A percentile compares a stretch with the other conserved stretches of the same genome.
Evolutionary conservation across 331 rosid genomes (phyloP).

Genomic region (Malus hybrid): DNA sequence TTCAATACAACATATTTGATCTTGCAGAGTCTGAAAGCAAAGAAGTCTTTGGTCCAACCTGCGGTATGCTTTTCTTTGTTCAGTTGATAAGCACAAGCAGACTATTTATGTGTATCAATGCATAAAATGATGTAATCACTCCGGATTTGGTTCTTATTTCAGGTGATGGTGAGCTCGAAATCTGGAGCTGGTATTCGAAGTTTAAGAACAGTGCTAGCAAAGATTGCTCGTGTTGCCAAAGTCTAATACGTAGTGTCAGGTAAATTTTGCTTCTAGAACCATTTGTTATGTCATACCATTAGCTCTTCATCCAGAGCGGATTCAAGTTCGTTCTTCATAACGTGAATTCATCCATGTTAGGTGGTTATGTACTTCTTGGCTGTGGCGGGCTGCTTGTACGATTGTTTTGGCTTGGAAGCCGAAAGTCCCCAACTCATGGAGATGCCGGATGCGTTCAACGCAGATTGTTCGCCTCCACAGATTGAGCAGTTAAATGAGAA

Average conservation of each 20-base stretch:
- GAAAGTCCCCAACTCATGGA: not conserved
- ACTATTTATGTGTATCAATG: not conserved
- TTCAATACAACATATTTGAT: not conserved
- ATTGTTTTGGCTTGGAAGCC: not conserved
- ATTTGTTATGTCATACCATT: too few species aligned
- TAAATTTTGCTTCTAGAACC: not conserved
- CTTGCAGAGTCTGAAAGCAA: slow-evolving; percentile 58
- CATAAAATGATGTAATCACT: slow-evolving; percentile 4
- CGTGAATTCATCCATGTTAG: too few species aligned
- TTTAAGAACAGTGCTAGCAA: slow-evolving; percentile 71
- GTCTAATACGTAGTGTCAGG: slow-evolving; percentile 19
- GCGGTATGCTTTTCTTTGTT: slow-evolving; percentile 41
- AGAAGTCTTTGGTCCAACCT: slow-evolving; percentile 72
- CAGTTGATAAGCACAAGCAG: not conserved
- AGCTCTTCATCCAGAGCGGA: too few species aligned
- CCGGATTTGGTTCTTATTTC: slow-evolving; percentile 18
- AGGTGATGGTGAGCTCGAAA: slow-evolving; percentile 94
- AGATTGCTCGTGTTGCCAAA: slow-evolving; percentile 60
- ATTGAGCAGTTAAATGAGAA: not conserved
- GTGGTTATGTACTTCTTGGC: not conserved
- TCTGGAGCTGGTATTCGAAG: slow-evolving; percentile 90
- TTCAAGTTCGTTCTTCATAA: too few species aligned
- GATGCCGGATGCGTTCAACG: not conserved
- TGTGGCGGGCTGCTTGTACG: not conserved
- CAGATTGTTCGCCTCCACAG: not conserved